Percentiles rank a stretch among this genome's conserved stretches.
These are phyloP conservation scores for Alternaria rosae DNA, from an alignment of 2,329 filamentous ascomycete genomes.

Conservation along the genomic window DNA sequence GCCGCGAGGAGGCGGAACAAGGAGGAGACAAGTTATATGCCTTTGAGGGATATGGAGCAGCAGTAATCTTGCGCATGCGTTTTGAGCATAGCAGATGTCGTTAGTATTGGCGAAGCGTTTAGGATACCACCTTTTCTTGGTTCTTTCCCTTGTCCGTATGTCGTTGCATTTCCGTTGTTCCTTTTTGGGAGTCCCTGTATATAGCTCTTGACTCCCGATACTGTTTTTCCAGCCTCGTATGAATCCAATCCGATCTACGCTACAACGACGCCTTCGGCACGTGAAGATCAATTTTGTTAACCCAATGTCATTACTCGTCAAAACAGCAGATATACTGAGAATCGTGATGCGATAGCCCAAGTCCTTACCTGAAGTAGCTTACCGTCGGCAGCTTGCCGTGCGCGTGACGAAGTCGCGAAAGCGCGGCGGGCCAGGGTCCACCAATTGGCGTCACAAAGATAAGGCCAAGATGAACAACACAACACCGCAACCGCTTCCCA, in stretches of 20 bases:
- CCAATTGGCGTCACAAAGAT: slow-evolving; percentile 29
- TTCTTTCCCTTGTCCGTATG: not conserved
- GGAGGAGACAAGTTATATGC: slow-evolving; percentile 56
- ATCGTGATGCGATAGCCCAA: not conserved
- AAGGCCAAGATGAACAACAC: slow-evolving; percentile 31
- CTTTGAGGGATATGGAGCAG: slow-evolving; percentile 53
- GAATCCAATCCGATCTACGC: not conserved
- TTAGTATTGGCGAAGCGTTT: slow-evolving; percentile 6
- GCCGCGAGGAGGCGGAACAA: slow-evolving; percentile 48
- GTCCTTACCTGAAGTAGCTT: slow-evolving; percentile 4
- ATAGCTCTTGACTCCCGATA: slow-evolving; percentile 6
- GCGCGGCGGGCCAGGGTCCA: slow-evolving; percentile 23
- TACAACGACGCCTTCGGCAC: not conserved
- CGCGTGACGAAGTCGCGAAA: slow-evolving; percentile 24
- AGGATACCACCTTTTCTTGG: slow-evolving; percentile 20
- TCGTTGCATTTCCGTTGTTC: not conserved
- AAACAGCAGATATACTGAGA: not conserved
- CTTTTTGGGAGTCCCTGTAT: slow-evolving; percentile 9
- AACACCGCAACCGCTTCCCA: slow-evolving; percentile 13
- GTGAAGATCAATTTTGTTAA: not conserved
- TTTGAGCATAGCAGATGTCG: not conserved
- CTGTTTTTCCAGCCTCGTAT: not conserved
- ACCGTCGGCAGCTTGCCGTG: slow-evolving; percentile 5
- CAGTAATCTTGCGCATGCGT: slow-evolving; percentile 13
- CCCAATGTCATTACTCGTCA: not conserved